Evolutionary conservation across 225 moss, liverwort and hornwort genomes (phyloP), one percentile per base, ranked within the genome.

Genomic region (Pseudoscleropodium purum): DNA sequence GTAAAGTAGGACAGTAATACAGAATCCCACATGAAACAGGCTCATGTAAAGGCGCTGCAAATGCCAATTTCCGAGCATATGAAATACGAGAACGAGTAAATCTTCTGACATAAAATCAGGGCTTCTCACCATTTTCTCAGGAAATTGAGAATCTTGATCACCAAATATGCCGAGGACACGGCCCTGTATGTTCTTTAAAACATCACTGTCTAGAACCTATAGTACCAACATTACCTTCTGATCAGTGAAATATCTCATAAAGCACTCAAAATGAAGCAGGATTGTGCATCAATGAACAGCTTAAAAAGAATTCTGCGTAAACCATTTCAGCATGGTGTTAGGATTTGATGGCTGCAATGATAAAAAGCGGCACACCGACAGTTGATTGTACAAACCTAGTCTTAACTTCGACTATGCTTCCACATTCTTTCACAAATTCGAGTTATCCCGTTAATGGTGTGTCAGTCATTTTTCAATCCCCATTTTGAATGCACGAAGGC

Each of bases 131-230:
- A 90, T 87, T 87, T 85, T 92, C 77, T 87, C 65, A 26, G 93
- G 92, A 78, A 93, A 93, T 82, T 93, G 92, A 76, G 90, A 88
- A 87, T 92, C 93, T 89, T 72, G 91, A 82, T 91, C 92, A 36
- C 92, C 92, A 91, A 88, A 94, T 84, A 94, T 92, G 78, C 92
- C 94, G 64, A 92, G 91, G 41, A 92, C 94, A 87, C 81, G 85
- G 31, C 94, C 94, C 51, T 91, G 76, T n/a, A 94, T 88, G 81
- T 87, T 90, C 79, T 73, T 88, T 33, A 92, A 68, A 85, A 89
- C 77, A 79, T 64, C 81, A 88, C 87, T 88, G 84, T 93, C 92
- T 68, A 93, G 76, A 86, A 93, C 65, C 93, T 93, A 54, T 85
- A 90, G 16, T 31, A 82, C 82, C 82, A 76, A 89, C 62, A 87